Base-by-base conservation (phyloP, 108 stramenopile genomes). In the Skeletonema marinoi region DNA sequence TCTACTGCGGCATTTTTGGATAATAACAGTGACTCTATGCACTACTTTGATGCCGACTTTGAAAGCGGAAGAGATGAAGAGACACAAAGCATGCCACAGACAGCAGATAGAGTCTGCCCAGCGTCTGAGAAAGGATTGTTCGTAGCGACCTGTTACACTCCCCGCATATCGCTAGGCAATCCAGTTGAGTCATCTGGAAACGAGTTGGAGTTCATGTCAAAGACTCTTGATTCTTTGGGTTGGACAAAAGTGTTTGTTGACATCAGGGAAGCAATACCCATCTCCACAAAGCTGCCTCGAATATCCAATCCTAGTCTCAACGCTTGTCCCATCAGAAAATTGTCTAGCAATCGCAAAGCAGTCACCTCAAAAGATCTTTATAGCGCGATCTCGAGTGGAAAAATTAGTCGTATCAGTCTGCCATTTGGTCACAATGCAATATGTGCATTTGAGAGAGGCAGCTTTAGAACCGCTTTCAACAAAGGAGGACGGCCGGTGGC, bases 201-300 rank as follows among this genome's bases (percentile, higher is more conserved):
- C 9, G 60, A 74, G 7, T 32, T 82, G 14, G 46, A 58, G 33
- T 59, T 78, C 36, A 77, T 92, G 84, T 86, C 90, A 30, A 63
- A 62, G 58, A 68, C 67, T 50, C 64, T 94, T 50, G 93, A 94
- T 84, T 71, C 80, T 14, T 66, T 94, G 48, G 93, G 93, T 35
- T 94, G 93, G 93, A 89, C 84, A 48, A 94, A 94, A 67, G 82
- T 92, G 10, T 84, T 94, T 60, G 75, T 88, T 16, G 93, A 94
- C 72, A 83, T 88, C n/a, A 78, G 93, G n/a, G 69, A 69, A 36
- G 73, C 80, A 64, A 86, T 80, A 13, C 85, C 85, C 0, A 51
- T 66, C 12, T 66, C 46, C n/a, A 8, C 66, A 32, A 61, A 44
- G 29, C 59, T 80, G 31, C 68, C 69, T 84, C 73, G 30, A 36